phyloP scores from a whole-genome alignment of 192 early-diverging fungal species.

The Cetraspora pellucida region DNA sequence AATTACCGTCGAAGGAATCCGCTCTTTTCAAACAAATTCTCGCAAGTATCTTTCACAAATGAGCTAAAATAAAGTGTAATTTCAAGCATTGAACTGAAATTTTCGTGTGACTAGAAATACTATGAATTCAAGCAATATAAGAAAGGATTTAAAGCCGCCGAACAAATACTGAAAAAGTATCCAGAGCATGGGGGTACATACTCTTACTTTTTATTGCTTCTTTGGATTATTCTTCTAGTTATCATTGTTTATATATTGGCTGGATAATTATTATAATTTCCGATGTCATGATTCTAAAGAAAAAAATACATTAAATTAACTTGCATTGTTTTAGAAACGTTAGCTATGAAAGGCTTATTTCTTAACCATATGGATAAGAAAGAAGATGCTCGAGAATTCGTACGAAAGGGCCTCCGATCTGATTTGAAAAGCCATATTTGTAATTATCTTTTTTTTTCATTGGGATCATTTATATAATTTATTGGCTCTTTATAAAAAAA shows the following conservation, averaged over 20 bases:
- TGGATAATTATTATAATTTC: neutral
- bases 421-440: slow-evolving; percentile 85
- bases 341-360: slow-evolving; percentile 95
- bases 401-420: slow-evolving; percentile 81
- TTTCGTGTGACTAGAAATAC: slow-evolving; percentile 65
- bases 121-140: slow-evolving; percentile 97
- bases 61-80: neutral
- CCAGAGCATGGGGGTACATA: slow-evolving; percentile 85
- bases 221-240: neutral
- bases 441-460: slow-evolving; percentile 44
- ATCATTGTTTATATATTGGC: neutral
- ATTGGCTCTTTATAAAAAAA: neutral
- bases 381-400: slow-evolving; percentile 85
- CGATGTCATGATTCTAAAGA: neutral
- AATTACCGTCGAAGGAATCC: slow-evolving; percentile 73
- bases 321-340: slow-evolving; percentile 65
- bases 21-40: slow-evolving; percentile 72
- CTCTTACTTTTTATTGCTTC: neutral
- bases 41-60: slow-evolving; percentile 46
- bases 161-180: slow-evolving; percentile 91
- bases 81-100: neutral
- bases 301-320: no score
- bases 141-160: slow-evolving; percentile 86
- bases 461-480: slow-evolving; percentile 9
- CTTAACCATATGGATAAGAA: slow-evolving; percentile 86